Percentiles rank a stretch among this genome's conserved stretches.
phyloP scores from a whole-genome alignment of 2,329 filamentous ascomycete genomes.

The Coniochaeta prunicola region DNA sequence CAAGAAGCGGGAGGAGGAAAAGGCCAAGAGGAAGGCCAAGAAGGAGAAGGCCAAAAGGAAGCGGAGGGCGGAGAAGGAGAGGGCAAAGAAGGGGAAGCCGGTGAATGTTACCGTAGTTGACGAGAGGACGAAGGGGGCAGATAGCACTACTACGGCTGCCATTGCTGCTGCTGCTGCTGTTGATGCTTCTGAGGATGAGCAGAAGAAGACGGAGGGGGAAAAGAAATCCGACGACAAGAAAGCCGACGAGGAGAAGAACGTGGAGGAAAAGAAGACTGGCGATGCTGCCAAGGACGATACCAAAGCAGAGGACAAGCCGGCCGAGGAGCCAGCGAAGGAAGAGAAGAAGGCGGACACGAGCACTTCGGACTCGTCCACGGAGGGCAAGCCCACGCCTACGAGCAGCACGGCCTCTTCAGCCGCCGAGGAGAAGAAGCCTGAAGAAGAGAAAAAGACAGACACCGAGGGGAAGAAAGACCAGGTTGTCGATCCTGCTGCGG shows the following conservation, averaged over 20 bases:
- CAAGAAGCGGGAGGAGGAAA: slow-evolving; percentile 22
- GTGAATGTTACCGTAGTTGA: neutral
- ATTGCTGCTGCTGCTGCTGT: neutral
- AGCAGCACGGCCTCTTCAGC: neutral
- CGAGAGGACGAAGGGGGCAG: slow-evolving; percentile 5
- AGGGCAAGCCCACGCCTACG: neutral
- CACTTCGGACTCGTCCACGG: neutral
- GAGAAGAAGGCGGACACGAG: neutral
- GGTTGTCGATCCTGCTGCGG: neutral
- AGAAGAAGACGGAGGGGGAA: slow-evolving; percentile 1
- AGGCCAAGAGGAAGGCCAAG: slow-evolving; percentile 32
- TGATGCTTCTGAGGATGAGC: slow-evolving; percentile 21
- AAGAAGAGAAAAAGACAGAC: neutral
- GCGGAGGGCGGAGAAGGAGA: slow-evolving; percentile 27
- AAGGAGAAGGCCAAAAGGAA: slow-evolving; percentile 21
- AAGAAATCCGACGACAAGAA: neutral
- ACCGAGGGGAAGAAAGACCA: slow-evolving; percentile 12
- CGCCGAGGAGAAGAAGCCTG: neutral
- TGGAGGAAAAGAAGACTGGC: neutral
- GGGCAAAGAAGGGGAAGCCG: slow-evolving; percentile 16
- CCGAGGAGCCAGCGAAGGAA: neutral
- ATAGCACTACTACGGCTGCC: slow-evolving; percentile 7
- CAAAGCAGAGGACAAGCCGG: neutral
- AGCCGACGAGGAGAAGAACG: neutral
- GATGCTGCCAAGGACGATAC: neutral